Evolutionary conservation across 257 asterid genomes (phyloP), one percentile per base, ranked within the genome.

Genomic region (Nicotiana attenuata): DNA sequence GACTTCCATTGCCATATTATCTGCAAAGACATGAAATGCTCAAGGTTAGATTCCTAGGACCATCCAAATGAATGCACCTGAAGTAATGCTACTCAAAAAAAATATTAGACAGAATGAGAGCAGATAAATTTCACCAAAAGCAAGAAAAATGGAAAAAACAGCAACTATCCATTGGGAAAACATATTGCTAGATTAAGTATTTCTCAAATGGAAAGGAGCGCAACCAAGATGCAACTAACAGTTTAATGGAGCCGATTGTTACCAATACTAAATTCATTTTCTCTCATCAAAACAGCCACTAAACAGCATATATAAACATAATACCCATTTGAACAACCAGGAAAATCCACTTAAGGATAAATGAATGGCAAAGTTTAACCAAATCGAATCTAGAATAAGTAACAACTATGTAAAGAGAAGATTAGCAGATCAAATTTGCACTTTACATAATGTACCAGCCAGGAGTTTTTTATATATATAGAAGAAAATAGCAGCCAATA

Each of bases 1-100:
- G 61, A 93, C 93, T 81, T 92, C 98, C 98, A 93, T 91, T 31
- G 96, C 92, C 89, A 90, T 88, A 68, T 81, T 77, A 45, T 89
- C 94, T 90, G 90, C 57, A 82, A 87, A 60, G 10, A 82, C 63
- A 77, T 65, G 28, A 66, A 28, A 57, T 16, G 24, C 3, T 5
- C 20, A 53, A 76, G 33, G 17, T 84, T 61, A 82, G 83, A 76
- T 24, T 56, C n/a, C 41, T n/a, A 15, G 14, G 63, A 82, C 14
- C 75, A 33, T 35, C 33, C 8, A 41, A 65, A 65, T 26, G 80
- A 80, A 65, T 55, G 29, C 55, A 47, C 17, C 66, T 20, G 20
- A 57, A 35, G 71, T 38, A 78, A 59, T n/a, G 75, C 75, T 59
- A 5, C 55, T 47, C 31, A 14, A 38, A 38, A 35, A 15, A 7